phyloP scores from a whole-genome alignment of 83 land plant species.

The Diphasiastrum complanatum region DNA sequence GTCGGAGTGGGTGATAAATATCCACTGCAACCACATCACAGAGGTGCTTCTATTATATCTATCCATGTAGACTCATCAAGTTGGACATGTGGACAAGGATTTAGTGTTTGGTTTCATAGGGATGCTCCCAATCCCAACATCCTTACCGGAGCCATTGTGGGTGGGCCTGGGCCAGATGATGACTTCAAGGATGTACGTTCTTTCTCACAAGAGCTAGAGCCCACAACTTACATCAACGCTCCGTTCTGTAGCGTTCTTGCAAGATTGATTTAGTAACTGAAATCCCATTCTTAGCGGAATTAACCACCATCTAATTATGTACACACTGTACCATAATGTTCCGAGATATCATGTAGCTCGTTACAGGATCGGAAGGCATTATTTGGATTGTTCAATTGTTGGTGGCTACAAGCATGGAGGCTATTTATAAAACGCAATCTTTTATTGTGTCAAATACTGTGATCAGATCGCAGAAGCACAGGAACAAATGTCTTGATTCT shows the following conservation, averaged over 20 bases:
- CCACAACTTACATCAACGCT: conserved; percentile 76
- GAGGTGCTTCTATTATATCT: conserved; percentile 48
- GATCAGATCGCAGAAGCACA: too few species aligned
- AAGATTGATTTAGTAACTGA: too few species aligned
- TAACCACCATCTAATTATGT: too few species aligned
- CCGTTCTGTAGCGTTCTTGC: conserved; percentile 60
- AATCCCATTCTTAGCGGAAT: too few species aligned
- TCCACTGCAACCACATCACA: conserved; percentile 69
- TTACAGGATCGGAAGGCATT: too few species aligned
- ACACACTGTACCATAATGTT: too few species aligned
- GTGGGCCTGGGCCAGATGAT: conserved; percentile 70
- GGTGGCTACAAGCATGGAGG: too few species aligned
- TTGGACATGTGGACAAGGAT: conserved; percentile 54
- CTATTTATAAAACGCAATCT: too few species aligned
- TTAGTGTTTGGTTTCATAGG: conserved; percentile 45
- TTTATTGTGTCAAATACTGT: too few species aligned
- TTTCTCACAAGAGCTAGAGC: conserved; percentile 50
- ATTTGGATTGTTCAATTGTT: too few species aligned
- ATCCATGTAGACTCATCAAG: not conserved
- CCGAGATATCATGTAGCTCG: too few species aligned
- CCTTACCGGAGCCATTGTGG: conserved; percentile 77
- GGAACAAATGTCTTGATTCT: too few species aligned
- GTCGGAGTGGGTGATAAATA: conserved; percentile 60
- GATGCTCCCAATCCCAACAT: conserved; percentile 57
- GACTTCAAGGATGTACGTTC: conserved; percentile 52